Conservation (phyloP, 495 filamentous ascomycete genomes). For the Lepidopterella palustris region DNA sequence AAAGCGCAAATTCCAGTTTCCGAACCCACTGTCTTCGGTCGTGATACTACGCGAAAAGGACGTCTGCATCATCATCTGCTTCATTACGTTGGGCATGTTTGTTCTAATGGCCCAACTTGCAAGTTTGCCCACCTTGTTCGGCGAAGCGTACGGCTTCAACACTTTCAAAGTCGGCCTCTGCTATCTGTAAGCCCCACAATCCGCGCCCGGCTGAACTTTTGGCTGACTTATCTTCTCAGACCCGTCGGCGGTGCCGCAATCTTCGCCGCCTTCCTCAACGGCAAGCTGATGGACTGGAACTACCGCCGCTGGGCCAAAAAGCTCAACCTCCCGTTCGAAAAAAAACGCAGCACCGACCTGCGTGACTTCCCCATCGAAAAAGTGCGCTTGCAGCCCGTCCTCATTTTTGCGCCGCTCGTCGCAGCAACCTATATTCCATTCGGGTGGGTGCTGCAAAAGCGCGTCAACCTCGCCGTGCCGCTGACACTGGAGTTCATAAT, state of each 20-base stretch:
- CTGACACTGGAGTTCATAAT: not conserved
- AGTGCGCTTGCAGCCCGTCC: not conserved
- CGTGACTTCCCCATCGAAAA: not conserved
- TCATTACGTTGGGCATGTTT: not conserved
- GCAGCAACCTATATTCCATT: not conserved
- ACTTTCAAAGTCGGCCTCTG: not conserved
- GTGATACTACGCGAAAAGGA: not conserved
- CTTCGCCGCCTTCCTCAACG: not conserved
- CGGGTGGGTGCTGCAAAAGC: not conserved
- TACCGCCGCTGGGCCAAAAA: not conserved
- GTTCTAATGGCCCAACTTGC: not conserved
- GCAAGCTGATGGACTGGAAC: slow-evolving; percentile 5
- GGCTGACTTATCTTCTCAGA: too few species aligned
- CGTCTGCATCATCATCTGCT: not conserved
- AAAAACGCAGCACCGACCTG: not conserved
- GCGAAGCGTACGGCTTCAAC: slow-evolving; percentile 5
- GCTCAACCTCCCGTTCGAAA: not conserved
- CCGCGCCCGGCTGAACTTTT: too few species aligned
- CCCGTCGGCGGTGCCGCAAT: not conserved
- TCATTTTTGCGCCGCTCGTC: not conserved
- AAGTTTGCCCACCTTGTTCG: not conserved
- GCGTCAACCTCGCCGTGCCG: not conserved
- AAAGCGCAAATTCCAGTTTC: not conserved
- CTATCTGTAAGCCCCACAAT: too few species aligned
- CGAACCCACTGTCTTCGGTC: not conserved